phyloP scores from a whole-genome alignment of 208 protist genomes.

The Trypanosoma rangeli region DNA sequence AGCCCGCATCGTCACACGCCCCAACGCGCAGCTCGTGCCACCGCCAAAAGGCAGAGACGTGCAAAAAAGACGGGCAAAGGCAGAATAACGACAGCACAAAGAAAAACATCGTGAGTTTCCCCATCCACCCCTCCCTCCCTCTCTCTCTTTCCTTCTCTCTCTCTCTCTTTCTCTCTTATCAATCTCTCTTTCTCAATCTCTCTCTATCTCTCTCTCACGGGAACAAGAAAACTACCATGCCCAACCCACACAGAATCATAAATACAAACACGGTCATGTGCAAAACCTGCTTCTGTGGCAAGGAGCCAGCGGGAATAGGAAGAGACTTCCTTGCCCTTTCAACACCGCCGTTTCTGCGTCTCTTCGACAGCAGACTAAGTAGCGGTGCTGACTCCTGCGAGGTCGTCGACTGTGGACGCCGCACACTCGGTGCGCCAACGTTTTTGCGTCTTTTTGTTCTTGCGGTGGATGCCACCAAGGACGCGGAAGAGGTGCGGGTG shows the following conservation, averaged over 20 bases:
- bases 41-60: too few relatives aligned
- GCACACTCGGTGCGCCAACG: neutral
- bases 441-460: neutral
- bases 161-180: neutral
- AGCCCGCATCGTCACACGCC: too few relatives aligned
- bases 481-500: too few relatives aligned
- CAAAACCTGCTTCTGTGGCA: neutral
- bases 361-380: neutral
- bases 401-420: neutral
- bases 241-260: neutral
- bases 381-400: neutral
- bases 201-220: neutral
- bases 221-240: neutral
- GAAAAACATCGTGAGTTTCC: too few relatives aligned
- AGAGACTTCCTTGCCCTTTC: neutral
- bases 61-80: too few relatives aligned
- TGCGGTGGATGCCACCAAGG: neutral
- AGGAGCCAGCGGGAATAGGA: neutral
- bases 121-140: too few relatives aligned
- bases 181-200: neutral
- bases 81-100: too few relatives aligned
- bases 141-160: constrained; percentile 18
- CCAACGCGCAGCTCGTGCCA: too few relatives aligned
- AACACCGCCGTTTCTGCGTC: neutral
- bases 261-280: neutral